phyloP scores from a whole-genome alignment of 805 yeast genomes.

The Barnettozyma populi region DNA sequence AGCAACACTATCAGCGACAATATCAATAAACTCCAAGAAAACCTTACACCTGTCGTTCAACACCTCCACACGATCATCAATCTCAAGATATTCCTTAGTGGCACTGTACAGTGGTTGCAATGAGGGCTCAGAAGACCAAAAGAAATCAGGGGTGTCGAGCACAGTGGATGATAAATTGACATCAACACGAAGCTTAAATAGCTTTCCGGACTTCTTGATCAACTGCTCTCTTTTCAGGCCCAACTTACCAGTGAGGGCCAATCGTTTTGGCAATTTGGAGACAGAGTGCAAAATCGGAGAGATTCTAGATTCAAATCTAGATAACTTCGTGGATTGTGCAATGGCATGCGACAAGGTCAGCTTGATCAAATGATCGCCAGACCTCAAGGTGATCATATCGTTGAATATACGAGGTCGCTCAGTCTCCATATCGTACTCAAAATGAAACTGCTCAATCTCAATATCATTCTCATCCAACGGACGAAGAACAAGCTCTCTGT shows the following conservation, averaged over 20 bases:
- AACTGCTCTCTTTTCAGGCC: constrained; percentile 83
- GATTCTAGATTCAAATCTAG: constrained; percentile 89
- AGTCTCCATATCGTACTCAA: constrained; percentile 47
- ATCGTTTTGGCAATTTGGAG: constrained; percentile 80
- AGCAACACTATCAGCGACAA: constrained; percentile 89
- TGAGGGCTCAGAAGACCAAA: constrained; percentile 95
- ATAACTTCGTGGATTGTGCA: constrained; percentile 90
- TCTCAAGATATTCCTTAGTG: constrained; percentile 86
- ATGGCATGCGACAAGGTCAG: constrained; percentile 93
- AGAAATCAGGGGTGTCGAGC: constrained; percentile 91
- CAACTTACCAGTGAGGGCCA: constrained; percentile 84
- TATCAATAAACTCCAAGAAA: constrained; percentile 87
- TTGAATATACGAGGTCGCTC: constrained; percentile 77
- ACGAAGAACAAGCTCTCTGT: constrained; percentile 51
- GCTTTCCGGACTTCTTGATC: constrained; percentile 80
- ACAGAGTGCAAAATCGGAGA: constrained; percentile 77
- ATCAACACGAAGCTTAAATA: constrained; percentile 87
- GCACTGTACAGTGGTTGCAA: constrained; percentile 89
- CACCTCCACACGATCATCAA: constrained; percentile 91
- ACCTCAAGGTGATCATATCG: constrained; percentile 86
- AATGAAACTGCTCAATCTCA: constrained; percentile 73
- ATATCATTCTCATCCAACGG: constrained; percentile 85
- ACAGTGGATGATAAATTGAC: constrained; percentile 88
- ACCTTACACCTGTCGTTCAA: constrained; percentile 91
- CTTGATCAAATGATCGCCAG: constrained; percentile 90